Base-by-base conservation (phyloP, 768 basidiomycete genomes). In the Pleurotus platypus region DNA sequence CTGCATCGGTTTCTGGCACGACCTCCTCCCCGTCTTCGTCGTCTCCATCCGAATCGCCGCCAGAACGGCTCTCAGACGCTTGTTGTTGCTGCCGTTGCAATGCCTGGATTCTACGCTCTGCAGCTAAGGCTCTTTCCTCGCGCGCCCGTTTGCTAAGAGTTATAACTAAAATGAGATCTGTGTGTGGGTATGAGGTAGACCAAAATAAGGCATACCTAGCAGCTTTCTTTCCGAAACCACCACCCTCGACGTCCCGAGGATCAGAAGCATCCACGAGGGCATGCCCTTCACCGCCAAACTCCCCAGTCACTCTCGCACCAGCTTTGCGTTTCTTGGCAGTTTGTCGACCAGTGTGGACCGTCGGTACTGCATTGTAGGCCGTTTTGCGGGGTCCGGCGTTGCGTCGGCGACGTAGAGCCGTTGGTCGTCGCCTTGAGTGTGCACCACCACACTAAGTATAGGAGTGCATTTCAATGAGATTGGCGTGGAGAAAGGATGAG, bases 101-200 rank as follows among this genome's bases (percentile, higher is more conserved):
- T 7, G 76, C 74, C 49, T 69, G 70, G 11, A 89, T 51, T 35
- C 92, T 78, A 18, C 72, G 75, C 69, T 93, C 89, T 5, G 81
- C 82, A n/a, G 90, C 91, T 37, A 84, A 61, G 1, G 89, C 90
- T 56, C 90, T 79, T 66, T 90, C 89, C 61, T 90, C 90, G 58
- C 90, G 74, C 12, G 90, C 91, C 30, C 87, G 79, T 67, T 90
- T 90, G 67, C 91, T 94, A 64, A 18, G 12, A 49, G 46, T 35
- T 35, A 35, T 35, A 11, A 35, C 30, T 9, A 35, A 11, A 35
- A 11, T 35, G 30, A 35, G 30, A 8, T 35, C 8, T 35, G 30
- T 11, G 3, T 8, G 1, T 35, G 1, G 3, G 30, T 35, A 35
- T 11, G 9, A 0, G 30, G 30, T 4, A 35, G 11, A 9, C 7